Evolutionary conservation across 352 stramenopile species (phyloP), one percentile per base, ranked within the genome.

Genomic region (Lagenidium giganteum): DNA sequence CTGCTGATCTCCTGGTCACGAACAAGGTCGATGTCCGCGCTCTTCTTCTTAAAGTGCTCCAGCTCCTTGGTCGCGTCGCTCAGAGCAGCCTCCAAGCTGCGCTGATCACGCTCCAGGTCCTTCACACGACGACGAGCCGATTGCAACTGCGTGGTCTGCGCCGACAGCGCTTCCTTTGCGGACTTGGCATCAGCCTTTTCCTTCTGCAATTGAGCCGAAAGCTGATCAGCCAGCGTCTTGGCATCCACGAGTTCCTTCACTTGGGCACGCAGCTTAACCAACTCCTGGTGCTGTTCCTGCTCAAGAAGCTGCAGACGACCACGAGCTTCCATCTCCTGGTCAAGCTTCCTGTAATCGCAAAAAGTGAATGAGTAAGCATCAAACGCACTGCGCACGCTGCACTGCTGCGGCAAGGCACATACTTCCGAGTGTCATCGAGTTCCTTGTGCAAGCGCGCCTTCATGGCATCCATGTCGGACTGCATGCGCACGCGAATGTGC

Each of bases 401-500:
- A n/a, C n/a, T n/a, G n/a, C n/a, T n/a, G n/a, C n/a, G n/a, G n/a
- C n/a, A 30, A 22, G 13, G 20, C 16, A 37, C 63, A 9, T 60
- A 70, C 65, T 83, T 87, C 42, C 79, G 64, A n/a, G 73, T 83
- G 28, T 91, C 79, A 26, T 92, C 80, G 21, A 92, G 57, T 42
- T 92, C 80, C 32, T 70, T 78, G 9, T 64, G 72, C 36, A 92
- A 51, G 25, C 80, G 53, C 40, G 62, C 46, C 31, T 68, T 68
- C 4, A 85, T 46, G 29, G 64, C 73, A 37, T 85, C 74, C 21
- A 92, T 64, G 50, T 92, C 80, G 28, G 74, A 62, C 52, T 90
- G 74, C 77, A 90, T 87, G 49, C 77, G 77, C 47, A 80, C 64
- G 29, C 73, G 78, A 35, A 93, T 88, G 12, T 70, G 84, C 58